Percentiles rank a stretch among this genome's conserved stretches.
phyloP scores from a whole-genome alignment of 208 protist species.

The Balamuthia mandrillaris region DNA sequence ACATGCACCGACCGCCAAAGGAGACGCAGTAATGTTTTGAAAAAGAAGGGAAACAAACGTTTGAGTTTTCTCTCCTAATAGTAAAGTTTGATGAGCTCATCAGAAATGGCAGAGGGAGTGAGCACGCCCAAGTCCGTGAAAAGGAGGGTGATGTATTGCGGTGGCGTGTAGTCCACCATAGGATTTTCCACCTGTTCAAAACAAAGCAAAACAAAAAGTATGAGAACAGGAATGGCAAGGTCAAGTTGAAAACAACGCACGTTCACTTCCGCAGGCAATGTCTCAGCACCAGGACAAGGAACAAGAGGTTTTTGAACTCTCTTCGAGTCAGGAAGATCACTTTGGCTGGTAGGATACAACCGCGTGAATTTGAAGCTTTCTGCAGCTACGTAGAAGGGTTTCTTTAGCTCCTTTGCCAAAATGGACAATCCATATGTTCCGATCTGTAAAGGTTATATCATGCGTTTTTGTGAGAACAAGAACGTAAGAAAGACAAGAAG shows the following conservation, averaged over 20 bases:
- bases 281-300: too few relatives aligned
- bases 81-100: constrained; percentile 96
- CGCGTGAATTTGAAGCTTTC: constrained; percentile 98
- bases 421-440: constrained; percentile 95
- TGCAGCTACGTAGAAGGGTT: constrained; percentile 96
- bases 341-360: constrained; percentile 91
- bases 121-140: constrained; percentile 98
- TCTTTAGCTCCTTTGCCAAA: constrained; percentile 88
- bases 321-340: not conserved
- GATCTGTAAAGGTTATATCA: constrained; percentile 49
- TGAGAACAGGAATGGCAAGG: not conserved
- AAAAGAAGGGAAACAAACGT: too few relatives aligned
- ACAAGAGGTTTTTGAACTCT: too few relatives aligned
- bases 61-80: constrained; percentile 1
- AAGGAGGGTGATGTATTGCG: constrained; percentile 84
- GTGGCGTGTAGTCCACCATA: constrained; percentile 80
- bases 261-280: too few relatives aligned
- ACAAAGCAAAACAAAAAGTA: not conserved
- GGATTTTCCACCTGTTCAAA: constrained; percentile 9
- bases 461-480: not conserved
- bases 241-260: too few relatives aligned
- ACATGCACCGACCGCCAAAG: too few relatives aligned
- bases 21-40: too few relatives aligned
- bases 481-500: not conserved
- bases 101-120: constrained; percentile 95